Conservation (phyloP, 495 filamentous ascomycete genomes). For the Terfezia claveryi region DNA sequence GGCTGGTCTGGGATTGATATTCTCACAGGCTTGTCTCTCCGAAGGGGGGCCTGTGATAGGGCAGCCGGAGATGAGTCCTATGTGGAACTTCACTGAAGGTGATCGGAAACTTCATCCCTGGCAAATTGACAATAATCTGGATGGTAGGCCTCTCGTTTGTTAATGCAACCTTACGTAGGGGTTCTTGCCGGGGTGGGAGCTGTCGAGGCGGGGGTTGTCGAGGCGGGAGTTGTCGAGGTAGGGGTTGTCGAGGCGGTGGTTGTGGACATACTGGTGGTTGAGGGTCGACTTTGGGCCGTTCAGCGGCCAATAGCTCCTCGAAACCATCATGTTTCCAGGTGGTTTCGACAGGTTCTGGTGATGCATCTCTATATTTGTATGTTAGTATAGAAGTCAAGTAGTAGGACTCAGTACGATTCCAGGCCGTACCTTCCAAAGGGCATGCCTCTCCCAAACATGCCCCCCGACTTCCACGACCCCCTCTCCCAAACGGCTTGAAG, state of each 20-base stretch:
- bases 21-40: slow-evolving; percentile 88
- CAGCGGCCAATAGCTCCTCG: background rate
- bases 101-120: slow-evolving; percentile 48
- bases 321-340: background rate
- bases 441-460: slow-evolving; percentile 17
- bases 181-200: background rate
- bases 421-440: slow-evolving; percentile 1
- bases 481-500: slow-evolving; percentile 42
- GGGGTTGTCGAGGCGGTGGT: background rate
- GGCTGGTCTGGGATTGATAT: slow-evolving; percentile 64
- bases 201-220: slow-evolving; percentile 8
- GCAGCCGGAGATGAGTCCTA: slow-evolving; percentile 75
- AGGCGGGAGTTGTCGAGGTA: background rate
- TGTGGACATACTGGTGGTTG: background rate
- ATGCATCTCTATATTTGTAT: background rate
- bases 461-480: slow-evolving; percentile 30
- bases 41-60: slow-evolving; percentile 80
- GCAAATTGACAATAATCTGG: slow-evolving; percentile 58
- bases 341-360: background rate
- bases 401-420: too few relatives aligned
- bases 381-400: too few relatives aligned
- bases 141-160: slow-evolving; percentile 23
- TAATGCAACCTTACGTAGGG: background rate
- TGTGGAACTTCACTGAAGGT: slow-evolving; percentile 49
- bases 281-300: background rate